phyloP scores from a whole-genome alignment of 805 yeast genomes.

The Yamadazyma kitorensis region DNA sequence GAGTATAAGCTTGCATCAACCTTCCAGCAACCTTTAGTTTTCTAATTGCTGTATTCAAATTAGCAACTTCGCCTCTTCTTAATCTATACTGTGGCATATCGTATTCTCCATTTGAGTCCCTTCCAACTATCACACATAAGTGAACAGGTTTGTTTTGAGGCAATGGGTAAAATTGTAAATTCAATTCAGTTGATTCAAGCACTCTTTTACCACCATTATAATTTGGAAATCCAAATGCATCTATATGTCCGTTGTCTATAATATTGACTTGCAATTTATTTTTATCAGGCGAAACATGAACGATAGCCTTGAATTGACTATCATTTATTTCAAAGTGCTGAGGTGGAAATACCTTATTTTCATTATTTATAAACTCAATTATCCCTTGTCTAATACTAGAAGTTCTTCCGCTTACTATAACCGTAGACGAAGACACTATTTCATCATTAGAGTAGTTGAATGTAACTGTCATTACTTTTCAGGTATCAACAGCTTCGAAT shows the following conservation, averaged over 20 bases:
- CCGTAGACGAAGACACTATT: slow-evolving; percentile 39
- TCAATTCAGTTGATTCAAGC: slow-evolving; percentile 23
- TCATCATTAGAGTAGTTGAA: slow-evolving; percentile 35
- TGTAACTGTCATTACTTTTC: slow-evolving; percentile 19
- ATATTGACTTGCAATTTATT: slow-evolving; percentile 57
- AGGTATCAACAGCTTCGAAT: background rate
- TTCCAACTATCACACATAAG: slow-evolving; percentile 70
- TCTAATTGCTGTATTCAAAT: slow-evolving; percentile 63
- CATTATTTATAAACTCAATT: slow-evolving; percentile 31
- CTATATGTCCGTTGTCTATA: slow-evolving; percentile 35
- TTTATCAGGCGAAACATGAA: slow-evolving; percentile 67
- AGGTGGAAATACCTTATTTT: slow-evolving; percentile 55
- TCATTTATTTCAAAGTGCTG: slow-evolving; percentile 66
- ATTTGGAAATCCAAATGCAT: slow-evolving; percentile 23
- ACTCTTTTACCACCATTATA: slow-evolving; percentile 12
- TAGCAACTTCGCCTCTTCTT: slow-evolving; percentile 57
- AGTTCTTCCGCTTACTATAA: slow-evolving; percentile 33
- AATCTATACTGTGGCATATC: slow-evolving; percentile 62
- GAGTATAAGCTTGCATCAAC: slow-evolving; percentile 87
- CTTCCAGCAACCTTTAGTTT: slow-evolving; percentile 81
- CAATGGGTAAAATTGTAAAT: slow-evolving; percentile 43
- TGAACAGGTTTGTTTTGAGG: slow-evolving; percentile 74
- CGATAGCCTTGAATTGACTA: slow-evolving; percentile 70
- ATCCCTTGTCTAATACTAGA: slow-evolving; percentile 21
- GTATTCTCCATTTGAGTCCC: slow-evolving; percentile 66